Conservation (phyloP, 345 rosid species). For the Citrus trifoliata region DNA sequence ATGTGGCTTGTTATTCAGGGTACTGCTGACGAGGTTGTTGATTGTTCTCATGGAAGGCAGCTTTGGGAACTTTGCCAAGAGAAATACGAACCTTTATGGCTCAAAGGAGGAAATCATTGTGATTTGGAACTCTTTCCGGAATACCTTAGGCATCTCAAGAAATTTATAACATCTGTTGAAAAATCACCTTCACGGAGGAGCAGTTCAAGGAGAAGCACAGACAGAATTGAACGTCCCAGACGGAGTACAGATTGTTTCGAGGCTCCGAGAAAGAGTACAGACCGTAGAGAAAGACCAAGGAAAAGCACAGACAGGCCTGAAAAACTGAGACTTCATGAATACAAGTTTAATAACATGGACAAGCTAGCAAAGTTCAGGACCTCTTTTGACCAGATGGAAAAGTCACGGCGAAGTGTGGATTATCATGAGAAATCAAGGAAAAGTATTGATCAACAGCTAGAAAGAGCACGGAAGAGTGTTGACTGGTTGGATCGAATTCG, state of each 20-base stretch:
- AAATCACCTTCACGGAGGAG: constrained; percentile 63
- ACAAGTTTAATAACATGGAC: constrained; percentile 59
- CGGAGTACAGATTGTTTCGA: constrained; percentile 52
- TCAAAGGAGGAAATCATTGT: constrained; percentile 90
- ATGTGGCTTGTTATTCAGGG: constrained; percentile 50
- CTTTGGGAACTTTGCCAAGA: constrained; percentile 95
- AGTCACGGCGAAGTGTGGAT: constrained; percentile 91
- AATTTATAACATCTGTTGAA: constrained; percentile 77
- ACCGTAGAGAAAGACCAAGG: constrained; percentile 66
- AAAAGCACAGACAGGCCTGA: constrained; percentile 53
- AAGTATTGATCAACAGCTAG: constrained; percentile 52
- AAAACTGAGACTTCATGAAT: constrained; percentile 50
- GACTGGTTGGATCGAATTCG: constrained; percentile 64
- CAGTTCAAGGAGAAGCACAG: constrained; percentile 63
- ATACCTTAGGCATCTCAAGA: constrained; percentile 85
- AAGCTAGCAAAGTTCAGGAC: constrained; percentile 51
- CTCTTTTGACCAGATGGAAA: constrained; percentile 74
- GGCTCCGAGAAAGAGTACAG: constrained; percentile 70
- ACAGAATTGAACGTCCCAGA: constrained; percentile 50
- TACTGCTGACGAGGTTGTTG: constrained; percentile 89
- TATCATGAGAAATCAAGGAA: constrained; percentile 70
- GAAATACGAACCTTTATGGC: constrained; percentile 94
- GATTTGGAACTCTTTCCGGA: constrained; percentile 81
- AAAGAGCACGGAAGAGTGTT: constrained; percentile 79
- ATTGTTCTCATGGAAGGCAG: constrained; percentile 91